phyloP scores from a whole-genome alignment of 2,329 filamentous ascomycete genomes.

The Metarhizium humberi region DNA sequence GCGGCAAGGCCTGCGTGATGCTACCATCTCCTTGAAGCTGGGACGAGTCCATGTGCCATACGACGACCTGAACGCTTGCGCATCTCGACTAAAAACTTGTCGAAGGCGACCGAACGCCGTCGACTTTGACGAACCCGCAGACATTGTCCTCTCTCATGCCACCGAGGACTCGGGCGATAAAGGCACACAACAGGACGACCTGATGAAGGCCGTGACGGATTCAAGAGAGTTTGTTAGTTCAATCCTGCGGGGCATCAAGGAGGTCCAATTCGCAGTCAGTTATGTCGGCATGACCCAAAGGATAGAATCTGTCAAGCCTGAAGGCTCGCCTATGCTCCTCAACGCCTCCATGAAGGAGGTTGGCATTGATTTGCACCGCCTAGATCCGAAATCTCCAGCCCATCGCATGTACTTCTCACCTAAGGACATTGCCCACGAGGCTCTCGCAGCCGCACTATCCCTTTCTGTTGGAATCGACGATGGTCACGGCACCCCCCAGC shows the following conservation, averaged over 20 bases:
- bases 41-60: constrained; percentile 84
- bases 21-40: constrained; percentile 81
- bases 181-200: constrained; percentile 53
- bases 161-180: constrained; percentile 64
- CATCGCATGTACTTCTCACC: constrained; percentile 98
- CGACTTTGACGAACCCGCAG: constrained; percentile 34
- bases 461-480: constrained; percentile 89
- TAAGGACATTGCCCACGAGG: constrained; percentile 90
- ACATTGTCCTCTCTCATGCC: constrained; percentile 62
- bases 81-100: constrained; percentile 43
- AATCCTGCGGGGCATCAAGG: constrained; percentile 83
- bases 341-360: constrained; percentile 95
- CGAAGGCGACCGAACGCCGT: constrained; percentile 25
- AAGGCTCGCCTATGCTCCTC: constrained; percentile 63
- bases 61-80: constrained; percentile 67
- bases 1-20: constrained; percentile 79
- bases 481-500: constrained; percentile 74
- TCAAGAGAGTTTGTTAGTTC: constrained; percentile 89
- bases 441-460: constrained; percentile 81
- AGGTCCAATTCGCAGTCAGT: constrained; percentile 91
- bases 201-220: constrained; percentile 79
- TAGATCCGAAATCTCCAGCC: constrained; percentile 86
- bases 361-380: constrained; percentile 80
- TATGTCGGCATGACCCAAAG: constrained; percentile 81
- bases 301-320: constrained; percentile 57